Conservation (phyloP, 2,329 filamentous ascomycete genomes). For the Pseudogymnoascus sp. region DNA sequence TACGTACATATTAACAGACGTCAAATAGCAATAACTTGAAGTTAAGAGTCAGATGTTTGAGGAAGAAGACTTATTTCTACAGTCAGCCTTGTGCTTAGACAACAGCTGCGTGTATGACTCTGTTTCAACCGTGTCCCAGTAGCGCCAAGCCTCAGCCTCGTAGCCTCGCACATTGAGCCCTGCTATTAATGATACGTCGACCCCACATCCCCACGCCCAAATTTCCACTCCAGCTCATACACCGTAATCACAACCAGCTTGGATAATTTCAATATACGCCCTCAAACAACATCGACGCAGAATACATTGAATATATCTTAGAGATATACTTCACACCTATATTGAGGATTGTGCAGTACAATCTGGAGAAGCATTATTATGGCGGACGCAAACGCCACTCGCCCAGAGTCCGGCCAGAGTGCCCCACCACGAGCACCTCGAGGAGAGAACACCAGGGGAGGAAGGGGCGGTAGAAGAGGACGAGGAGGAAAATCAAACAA, state of each 20-base stretch:
- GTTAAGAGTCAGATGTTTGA: background rate
- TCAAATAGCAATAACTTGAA: background rate
- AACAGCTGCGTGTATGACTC: background rate
- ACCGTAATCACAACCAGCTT: background rate
- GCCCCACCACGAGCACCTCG: conserved; percentile 17
- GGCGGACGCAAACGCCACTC: conserved; percentile 3
- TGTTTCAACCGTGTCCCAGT: background rate
- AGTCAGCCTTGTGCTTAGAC: conserved; percentile 1
- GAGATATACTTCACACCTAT: background rate
- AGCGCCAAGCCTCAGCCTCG: conserved; percentile 4
- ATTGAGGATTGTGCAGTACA: background rate
- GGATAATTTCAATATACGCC: background rate
- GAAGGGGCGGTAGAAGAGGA: conserved; percentile 32
- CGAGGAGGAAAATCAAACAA: conserved; percentile 21
- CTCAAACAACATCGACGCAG: background rate
- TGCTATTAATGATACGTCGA: conserved; percentile 6
- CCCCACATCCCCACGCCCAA: conserved; percentile 5
- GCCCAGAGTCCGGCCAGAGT: background rate
- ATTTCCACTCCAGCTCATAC: conserved; percentile 5
- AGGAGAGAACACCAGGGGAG: conserved; percentile 29
- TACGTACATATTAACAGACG: too few species aligned
- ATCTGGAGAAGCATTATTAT: background rate
- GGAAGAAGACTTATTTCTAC: too few species aligned
- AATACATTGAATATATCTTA: background rate
- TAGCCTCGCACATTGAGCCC: background rate